Percentiles rank a stretch among this genome's conserved stretches.
These are phyloP conservation scores for Malus hybrid DNA, from an alignment of 331 rosid genomes.

Conservation along the genomic window DNA sequence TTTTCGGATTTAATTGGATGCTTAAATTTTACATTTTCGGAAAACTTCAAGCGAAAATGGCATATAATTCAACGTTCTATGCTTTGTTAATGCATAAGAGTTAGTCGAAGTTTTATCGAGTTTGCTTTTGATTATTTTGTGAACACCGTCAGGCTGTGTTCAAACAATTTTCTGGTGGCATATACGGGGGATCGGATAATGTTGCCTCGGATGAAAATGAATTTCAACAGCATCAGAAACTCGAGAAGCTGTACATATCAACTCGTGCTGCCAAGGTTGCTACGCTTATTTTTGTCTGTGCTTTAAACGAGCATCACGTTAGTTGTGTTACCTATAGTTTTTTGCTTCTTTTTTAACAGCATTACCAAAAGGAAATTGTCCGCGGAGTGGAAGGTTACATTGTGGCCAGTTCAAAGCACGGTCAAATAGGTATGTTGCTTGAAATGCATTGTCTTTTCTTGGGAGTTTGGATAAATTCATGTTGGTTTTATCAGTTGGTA, in stretches of 20 bases:
- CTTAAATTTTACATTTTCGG: background rate
- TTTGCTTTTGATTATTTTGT: background rate
- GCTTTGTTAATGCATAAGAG: background rate
- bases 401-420: constrained; percentile 79
- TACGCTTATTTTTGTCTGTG: constrained; percentile 10
- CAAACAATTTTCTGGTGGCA: constrained; percentile 83
- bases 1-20: background rate
- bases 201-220: constrained; percentile 55
- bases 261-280: constrained; percentile 88
- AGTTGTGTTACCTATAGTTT: background rate
- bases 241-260: constrained; percentile 78
- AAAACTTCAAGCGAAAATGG: background rate
- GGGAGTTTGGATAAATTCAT: background rate
- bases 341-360: constrained; percentile 32
- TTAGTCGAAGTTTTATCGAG: background rate
- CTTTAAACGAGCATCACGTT: background rate
- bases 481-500: background rate
- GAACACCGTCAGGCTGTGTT: constrained; percentile 51
- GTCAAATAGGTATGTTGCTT: constrained; percentile 61
- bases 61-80: background rate
- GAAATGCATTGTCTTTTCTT: background rate
- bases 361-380: constrained; percentile 85
- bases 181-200: constrained; percentile 81
- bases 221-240: constrained; percentile 77
- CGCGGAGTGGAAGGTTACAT: constrained; percentile 90